phyloP scores from a whole-genome alignment of 352 stramenopile species.

The Globisporangium alternatum region DNA sequence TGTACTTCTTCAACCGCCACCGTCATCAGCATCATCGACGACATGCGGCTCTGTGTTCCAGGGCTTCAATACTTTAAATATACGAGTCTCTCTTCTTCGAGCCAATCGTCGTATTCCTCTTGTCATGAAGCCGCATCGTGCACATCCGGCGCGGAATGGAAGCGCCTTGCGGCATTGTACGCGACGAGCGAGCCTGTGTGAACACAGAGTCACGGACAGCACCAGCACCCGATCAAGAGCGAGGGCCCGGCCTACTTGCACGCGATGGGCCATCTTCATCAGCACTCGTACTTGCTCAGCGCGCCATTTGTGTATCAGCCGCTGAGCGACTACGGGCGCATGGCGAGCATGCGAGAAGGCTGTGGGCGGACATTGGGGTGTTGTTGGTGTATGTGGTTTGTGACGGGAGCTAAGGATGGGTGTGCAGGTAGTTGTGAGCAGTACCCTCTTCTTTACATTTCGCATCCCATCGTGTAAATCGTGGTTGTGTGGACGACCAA shows the following conservation, averaged over 20 bases:
- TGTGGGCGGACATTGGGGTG: not conserved
- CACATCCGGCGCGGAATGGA: not conserved
- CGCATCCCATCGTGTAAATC: too few species aligned
- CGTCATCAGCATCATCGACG: too few species aligned
- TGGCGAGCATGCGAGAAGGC: slow-evolving; percentile 28
- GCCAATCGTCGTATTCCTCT: not conserved
- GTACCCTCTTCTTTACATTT: too few species aligned
- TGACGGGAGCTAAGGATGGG: slow-evolving; percentile 17
- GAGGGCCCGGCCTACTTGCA: slow-evolving; percentile 5
- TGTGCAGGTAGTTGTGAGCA: too few species aligned
- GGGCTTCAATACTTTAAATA: not conserved
- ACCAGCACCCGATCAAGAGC: not conserved
- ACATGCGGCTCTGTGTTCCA: too few species aligned
- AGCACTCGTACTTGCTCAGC: slow-evolving; percentile 16
- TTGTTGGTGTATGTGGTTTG: not conserved
- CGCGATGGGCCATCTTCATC: slow-evolving; percentile 21
- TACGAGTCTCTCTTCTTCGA: not conserved
- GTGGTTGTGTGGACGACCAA: too few species aligned
- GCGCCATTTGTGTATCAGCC: slow-evolving; percentile 23
- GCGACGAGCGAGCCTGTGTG: not conserved
- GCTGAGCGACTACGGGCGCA: slow-evolving; percentile 24
- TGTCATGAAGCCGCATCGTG: not conserved
- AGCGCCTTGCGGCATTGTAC: not conserved
- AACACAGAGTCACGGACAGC: slow-evolving; percentile 7
- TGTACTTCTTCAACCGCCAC: too few species aligned